phyloP scores from a whole-genome alignment of 441 rosid genomes.

The Eutrema salsugineum region DNA sequence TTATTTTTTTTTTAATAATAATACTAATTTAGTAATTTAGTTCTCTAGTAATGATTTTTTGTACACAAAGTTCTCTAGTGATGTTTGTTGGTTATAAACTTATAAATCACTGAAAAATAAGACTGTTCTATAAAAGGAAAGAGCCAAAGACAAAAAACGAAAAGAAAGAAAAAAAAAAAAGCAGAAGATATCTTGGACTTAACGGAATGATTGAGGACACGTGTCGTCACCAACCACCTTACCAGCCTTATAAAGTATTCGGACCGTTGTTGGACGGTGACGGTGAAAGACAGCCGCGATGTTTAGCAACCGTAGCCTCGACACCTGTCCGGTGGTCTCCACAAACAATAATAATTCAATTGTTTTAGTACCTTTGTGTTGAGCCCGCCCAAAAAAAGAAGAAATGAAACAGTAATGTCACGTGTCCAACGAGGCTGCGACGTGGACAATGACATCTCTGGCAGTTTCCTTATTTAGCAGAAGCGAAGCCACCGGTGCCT shows the following conservation, averaged over 20 bases:
- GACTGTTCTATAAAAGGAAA: neutral
- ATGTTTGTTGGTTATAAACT: neutral
- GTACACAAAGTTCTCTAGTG: too few relatives aligned
- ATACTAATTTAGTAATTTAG: neutral
- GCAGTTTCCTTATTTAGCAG: neutral
- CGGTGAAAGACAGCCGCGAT: constrained; percentile 25
- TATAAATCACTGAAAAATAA: neutral
- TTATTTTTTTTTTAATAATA: neutral
- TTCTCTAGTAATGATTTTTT: neutral
- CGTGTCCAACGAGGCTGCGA: constrained; percentile 11
- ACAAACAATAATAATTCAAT: neutral
- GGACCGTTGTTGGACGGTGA: constrained; percentile 27
- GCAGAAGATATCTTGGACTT: constrained; percentile 12
- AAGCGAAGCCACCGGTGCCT: constrained; percentile 1
- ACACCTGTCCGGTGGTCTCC: constrained; percentile 25
- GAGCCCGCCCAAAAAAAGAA: neutral
- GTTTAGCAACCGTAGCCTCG: neutral
- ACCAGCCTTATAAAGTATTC: constrained; percentile 9
- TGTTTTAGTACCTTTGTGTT: neutral
- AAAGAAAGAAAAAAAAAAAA: neutral
- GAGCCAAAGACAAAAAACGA: neutral
- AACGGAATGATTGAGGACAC: constrained; percentile 25
- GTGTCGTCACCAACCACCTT: constrained; percentile 17
- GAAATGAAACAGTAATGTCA: constrained; percentile 6
- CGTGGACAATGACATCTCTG: constrained; percentile 15